These are phyloP conservation scores for Lotmaria passim DNA, from an alignment of 208 protist genomes.

Conservation along the genomic window DNA sequence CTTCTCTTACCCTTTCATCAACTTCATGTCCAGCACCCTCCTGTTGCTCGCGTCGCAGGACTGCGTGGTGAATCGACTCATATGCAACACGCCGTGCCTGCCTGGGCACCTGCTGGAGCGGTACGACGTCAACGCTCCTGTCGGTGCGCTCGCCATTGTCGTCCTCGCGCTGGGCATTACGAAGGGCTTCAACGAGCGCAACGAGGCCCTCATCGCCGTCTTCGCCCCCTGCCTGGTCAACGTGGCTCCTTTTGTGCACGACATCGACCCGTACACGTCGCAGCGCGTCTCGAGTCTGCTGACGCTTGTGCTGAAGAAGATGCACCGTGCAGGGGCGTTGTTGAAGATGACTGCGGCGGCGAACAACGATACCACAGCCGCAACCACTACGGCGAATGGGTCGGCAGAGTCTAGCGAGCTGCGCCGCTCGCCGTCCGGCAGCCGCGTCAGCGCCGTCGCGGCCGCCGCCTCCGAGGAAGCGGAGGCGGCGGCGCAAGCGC, in stretches of 20 bases:
- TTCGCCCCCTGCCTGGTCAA: constrained; percentile 77
- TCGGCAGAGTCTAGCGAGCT: neutral
- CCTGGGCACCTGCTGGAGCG: constrained; percentile 42
- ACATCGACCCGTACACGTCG: constrained; percentile 72
- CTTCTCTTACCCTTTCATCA: constrained; percentile 80
- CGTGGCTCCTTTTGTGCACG: constrained; percentile 63
- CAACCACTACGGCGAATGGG: neutral
- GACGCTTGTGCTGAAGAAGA: constrained; percentile 51
- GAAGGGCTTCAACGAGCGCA: constrained; percentile 64
- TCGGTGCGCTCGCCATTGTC: constrained; percentile 51
- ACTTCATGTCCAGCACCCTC: constrained; percentile 83
- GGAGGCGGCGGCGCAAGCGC: constrained; percentile 15
- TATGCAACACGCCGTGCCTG: constrained; percentile 46
- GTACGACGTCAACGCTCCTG: constrained; percentile 14
- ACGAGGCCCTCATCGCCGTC: constrained; percentile 66
- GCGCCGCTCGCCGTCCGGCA: neutral
- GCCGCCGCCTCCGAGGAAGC: too few relatives aligned
- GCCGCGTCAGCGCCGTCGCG: neutral
- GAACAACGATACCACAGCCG: neutral
- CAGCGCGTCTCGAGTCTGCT: constrained; percentile 65
- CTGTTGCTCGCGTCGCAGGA: constrained; percentile 80
- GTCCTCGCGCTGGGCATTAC: constrained; percentile 57
- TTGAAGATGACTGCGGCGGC: neutral
- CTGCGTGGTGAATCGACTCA: constrained; percentile 54
- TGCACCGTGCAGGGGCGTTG: constrained; percentile 37